A percentile compares a stretch with the other conserved stretches of the same genome.
These are phyloP conservation scores for Alternaria metachromatica DNA, from an alignment of 2,329 filamentous ascomycete species.

Conservation along the genomic window DNA sequence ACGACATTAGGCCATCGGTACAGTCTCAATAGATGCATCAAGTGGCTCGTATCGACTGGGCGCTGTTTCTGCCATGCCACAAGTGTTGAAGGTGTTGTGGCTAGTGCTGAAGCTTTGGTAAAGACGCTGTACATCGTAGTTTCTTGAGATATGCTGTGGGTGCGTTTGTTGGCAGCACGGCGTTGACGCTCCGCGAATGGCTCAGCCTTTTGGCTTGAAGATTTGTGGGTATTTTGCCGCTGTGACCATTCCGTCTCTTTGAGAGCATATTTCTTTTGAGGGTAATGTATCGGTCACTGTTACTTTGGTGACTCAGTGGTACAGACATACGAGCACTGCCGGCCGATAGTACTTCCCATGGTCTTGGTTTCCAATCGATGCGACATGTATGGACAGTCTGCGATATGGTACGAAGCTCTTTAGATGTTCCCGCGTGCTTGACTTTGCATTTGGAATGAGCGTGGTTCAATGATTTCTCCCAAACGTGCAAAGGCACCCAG, in stretches of 20 bases:
- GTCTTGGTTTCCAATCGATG: background rate
- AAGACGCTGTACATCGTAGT: constrained; percentile 2
- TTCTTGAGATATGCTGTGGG: background rate
- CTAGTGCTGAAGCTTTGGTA: background rate
- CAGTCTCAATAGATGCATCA: background rate
- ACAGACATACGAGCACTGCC: background rate
- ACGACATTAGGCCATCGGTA: background rate
- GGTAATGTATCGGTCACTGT: background rate
- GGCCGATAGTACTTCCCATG: background rate
- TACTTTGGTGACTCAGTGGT: background rate
- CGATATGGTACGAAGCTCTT: background rate
- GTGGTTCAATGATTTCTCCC: background rate
- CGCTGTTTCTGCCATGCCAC: constrained; percentile 1
- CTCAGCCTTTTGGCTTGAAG: background rate
- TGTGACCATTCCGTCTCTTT: background rate
- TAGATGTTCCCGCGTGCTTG: background rate
- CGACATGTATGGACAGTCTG: background rate
- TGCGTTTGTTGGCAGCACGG: background rate
- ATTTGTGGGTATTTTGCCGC: background rate
- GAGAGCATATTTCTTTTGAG: background rate
- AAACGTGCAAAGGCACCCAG: background rate
- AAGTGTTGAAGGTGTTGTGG: constrained; percentile 2
- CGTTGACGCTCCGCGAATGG: background rate
- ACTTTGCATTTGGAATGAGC: background rate
- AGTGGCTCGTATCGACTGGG: background rate